These are phyloP conservation scores for Rhizopogon salebrosus DNA, from an alignment of 768 basidiomycete species.

Conservation along the genomic window DNA sequence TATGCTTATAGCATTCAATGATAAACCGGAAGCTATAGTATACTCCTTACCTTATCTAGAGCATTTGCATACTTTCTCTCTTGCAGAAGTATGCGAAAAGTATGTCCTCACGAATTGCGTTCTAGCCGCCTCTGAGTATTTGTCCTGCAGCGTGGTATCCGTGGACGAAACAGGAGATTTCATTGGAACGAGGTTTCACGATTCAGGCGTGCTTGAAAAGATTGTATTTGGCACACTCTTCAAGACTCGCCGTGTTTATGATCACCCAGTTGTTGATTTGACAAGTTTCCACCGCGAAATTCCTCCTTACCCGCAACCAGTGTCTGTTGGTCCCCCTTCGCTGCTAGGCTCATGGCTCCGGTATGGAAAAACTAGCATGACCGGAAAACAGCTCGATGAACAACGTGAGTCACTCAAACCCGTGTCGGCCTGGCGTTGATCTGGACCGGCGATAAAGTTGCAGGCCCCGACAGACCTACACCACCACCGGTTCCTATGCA, in stretches of 20 bases:
- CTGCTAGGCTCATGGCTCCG: slow-evolving; percentile 53
- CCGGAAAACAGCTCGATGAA: slow-evolving; percentile 56
- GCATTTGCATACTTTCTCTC: slow-evolving; percentile 40
- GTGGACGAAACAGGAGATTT: slow-evolving; percentile 54
- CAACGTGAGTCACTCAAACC: slow-evolving; percentile 34
- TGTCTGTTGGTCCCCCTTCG: slow-evolving; percentile 53
- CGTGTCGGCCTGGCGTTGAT: background rate
- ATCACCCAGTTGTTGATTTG: slow-evolving; percentile 49
- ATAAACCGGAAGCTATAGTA: slow-evolving; percentile 40
- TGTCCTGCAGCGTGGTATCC: slow-evolving; percentile 27
- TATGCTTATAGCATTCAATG: slow-evolving; percentile 54
- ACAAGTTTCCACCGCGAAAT: slow-evolving; percentile 33
- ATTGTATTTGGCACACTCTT: slow-evolving; percentile 56
- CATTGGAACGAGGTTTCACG: slow-evolving; percentile 32
- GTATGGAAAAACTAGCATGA: slow-evolving; percentile 39
- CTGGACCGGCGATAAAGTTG: slow-evolving; percentile 37
- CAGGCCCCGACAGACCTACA: slow-evolving; percentile 58
- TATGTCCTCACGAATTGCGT: background rate
- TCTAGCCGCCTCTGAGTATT: background rate
- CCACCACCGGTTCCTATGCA: slow-evolving; percentile 20
- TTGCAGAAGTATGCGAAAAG: slow-evolving; percentile 15
- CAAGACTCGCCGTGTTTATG: slow-evolving; percentile 46
- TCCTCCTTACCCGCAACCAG: slow-evolving; percentile 58
- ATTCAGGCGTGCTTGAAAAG: slow-evolving; percentile 29
- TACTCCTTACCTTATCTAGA: slow-evolving; percentile 67